These are phyloP conservation scores for Immersiporthe knoxdaviesiana DNA, from an alignment of 2,329 filamentous ascomycete genomes.

Conservation along the genomic window DNA sequence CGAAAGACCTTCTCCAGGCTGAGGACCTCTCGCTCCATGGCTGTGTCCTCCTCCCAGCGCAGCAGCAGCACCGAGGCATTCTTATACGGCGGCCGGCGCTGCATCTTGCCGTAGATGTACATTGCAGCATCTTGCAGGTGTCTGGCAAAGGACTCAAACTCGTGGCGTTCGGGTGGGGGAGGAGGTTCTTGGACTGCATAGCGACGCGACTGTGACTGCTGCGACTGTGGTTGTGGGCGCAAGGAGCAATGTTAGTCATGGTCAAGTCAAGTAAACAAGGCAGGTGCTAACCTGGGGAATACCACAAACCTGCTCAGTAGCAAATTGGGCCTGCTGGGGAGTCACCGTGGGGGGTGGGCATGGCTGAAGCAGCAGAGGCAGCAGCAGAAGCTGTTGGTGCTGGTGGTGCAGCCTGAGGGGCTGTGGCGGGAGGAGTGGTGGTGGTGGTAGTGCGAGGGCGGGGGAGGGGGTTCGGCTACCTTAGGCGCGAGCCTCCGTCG, in stretches of 20 bases:
- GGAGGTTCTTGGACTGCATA: slow-evolving; percentile 31
- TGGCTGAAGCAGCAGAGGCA: not conserved
- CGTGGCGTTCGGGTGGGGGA: slow-evolving; percentile 53
- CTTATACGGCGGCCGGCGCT: slow-evolving; percentile 56
- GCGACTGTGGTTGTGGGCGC: too few relatives aligned
- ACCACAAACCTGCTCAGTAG: slow-evolving; percentile 31
- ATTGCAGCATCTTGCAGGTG: slow-evolving; percentile 71
- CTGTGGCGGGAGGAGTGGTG: too few relatives aligned
- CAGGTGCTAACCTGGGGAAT: not conserved
- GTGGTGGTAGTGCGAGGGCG: slow-evolving; percentile 2
- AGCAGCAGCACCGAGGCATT: slow-evolving; percentile 64
- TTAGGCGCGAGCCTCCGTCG: slow-evolving; percentile 37
- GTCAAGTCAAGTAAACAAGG: not conserved
- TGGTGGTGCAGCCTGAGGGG: not conserved
- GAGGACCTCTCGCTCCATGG: slow-evolving; percentile 56
- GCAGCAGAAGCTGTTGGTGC: not conserved
- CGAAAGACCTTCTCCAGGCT: slow-evolving; percentile 61
- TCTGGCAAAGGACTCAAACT: slow-evolving; percentile 69
- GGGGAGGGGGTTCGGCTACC: slow-evolving; percentile 31
- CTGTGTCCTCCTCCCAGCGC: slow-evolving; percentile 64
- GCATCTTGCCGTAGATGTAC: slow-evolving; percentile 66
- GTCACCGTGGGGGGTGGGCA: slow-evolving; percentile 18
- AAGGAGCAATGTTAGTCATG: slow-evolving; percentile 21
- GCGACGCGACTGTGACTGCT: slow-evolving; percentile 27
- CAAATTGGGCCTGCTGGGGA: slow-evolving; percentile 28